Evolutionary conservation across 192 early-diverging fungal genomes (phyloP).

Genomic region (Coemansia sp.): DNA sequence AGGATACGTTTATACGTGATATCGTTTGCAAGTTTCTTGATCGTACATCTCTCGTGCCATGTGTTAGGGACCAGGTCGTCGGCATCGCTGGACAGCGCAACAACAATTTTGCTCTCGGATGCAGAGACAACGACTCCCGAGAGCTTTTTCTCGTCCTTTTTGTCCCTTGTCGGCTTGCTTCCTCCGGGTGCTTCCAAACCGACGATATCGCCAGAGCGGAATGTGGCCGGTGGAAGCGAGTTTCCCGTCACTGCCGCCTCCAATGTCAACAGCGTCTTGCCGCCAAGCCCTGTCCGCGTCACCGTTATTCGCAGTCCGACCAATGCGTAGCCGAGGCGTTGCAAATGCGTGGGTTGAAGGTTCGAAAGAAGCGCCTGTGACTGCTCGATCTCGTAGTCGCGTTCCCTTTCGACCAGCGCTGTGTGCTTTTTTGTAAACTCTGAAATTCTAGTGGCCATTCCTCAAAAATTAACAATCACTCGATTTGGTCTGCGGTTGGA

Average conservation of each 20-base stretch:
- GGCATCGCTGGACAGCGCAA: constrained; percentile 62
- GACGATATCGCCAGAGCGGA: constrained; percentile 73
- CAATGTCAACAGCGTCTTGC: constrained; percentile 65
- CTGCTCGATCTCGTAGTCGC: constrained; percentile 49
- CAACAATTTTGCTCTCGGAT: constrained; percentile 59
- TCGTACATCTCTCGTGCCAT: constrained; percentile 61
- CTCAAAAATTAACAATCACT: background rate
- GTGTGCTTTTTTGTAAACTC: constrained; percentile 43
- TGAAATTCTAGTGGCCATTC: constrained; percentile 6
- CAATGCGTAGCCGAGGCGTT: constrained; percentile 65
- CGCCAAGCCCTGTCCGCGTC: constrained; percentile 68
- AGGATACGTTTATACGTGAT: constrained; percentile 47
- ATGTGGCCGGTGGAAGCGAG: constrained; percentile 58
- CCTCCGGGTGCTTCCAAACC: constrained; percentile 43
- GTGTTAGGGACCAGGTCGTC: constrained; percentile 53
- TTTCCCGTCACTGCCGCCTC: constrained; percentile 61
- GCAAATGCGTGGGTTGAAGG: constrained; percentile 61
- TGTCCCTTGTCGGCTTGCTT: background rate
- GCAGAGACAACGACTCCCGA: constrained; percentile 60
- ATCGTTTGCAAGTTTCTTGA: constrained; percentile 58
- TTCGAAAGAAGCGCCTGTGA: constrained; percentile 30
- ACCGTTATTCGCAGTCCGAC: constrained; percentile 60
- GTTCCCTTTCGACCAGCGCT: constrained; percentile 58
- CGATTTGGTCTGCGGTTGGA: background rate
- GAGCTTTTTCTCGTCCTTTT: constrained; percentile 4